Conservation (phyloP, 106 monocot genomes). For the Dendrobium catenatum region DNA sequence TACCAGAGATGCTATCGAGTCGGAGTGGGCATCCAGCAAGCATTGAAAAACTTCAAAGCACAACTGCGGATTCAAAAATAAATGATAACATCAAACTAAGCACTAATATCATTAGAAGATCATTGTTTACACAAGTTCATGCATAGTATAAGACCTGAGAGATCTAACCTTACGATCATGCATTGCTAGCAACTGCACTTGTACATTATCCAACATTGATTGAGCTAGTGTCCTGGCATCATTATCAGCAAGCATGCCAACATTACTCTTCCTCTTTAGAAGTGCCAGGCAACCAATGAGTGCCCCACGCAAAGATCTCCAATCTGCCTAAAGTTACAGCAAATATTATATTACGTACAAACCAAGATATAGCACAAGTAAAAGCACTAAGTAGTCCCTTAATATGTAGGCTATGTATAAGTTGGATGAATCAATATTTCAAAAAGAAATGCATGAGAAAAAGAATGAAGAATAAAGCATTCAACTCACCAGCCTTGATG, state of each 20-base stretch:
- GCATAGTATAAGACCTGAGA: neutral
- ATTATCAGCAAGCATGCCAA: constrained; percentile 39
- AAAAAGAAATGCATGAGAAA: neutral
- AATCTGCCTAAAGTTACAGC: constrained; percentile 64
- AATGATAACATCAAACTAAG: neutral
- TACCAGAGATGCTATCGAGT: constrained; percentile 46
- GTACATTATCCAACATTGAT: constrained; percentile 52
- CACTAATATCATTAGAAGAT: neutral
- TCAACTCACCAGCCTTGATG: constrained; percentile 70
- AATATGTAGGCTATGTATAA: neutral
- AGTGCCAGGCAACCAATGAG: constrained; percentile 86
- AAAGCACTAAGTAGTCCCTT: neutral
- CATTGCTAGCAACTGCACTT: constrained; percentile 58
- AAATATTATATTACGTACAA: constrained; percentile 18
- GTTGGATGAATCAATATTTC: neutral
- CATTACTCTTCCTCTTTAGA: constrained; percentile 53
- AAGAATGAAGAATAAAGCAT: constrained; percentile 6
- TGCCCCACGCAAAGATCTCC: constrained; percentile 79
- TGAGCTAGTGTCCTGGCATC: constrained; percentile 58
- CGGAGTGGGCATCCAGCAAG: constrained; percentile 50
- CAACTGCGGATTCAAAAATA: constrained; percentile 42
- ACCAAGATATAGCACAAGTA: neutral
- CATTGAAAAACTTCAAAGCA: constrained; percentile 77
- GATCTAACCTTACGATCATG: constrained; percentile 70
- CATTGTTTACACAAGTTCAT: neutral